A percentile compares a stretch with the other conserved stretches of the same genome.
Conservation (phyloP, 805 yeast species). For the Candida nanaspora region DNA sequence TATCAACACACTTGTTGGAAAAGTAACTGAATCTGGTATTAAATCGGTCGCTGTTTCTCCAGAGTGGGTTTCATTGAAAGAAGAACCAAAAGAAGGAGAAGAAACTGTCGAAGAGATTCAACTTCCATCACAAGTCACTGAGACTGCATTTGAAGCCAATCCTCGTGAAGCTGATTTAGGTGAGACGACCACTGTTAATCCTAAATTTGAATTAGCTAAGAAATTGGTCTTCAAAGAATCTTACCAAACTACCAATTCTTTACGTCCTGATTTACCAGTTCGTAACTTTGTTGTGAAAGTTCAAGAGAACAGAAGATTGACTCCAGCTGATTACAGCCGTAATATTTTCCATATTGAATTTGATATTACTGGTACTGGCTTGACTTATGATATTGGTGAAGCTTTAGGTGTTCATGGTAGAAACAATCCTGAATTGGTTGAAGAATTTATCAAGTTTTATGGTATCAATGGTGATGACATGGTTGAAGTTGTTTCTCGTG, state of each 20-base stretch:
- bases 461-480: conserved; percentile 64
- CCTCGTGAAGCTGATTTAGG: conserved; percentile 43
- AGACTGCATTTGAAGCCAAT: conserved; percentile 60
- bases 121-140: conserved; percentile 48
- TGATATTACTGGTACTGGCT: conserved; percentile 83
- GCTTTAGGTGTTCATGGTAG: conserved; percentile 94
- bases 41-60: conserved; percentile 29
- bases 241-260: conserved; percentile 42
- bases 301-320: conserved; percentile 84
- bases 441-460: conserved; percentile 60
- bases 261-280: conserved; percentile 88
- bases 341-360: conserved; percentile 95
- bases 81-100: conserved; percentile 9
- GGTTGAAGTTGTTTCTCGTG: conserved; percentile 66
- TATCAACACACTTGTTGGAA: conserved; percentile 56
- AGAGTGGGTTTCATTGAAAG: conserved; percentile 21
- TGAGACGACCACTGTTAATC: conserved; percentile 30
- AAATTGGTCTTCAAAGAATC: conserved; percentile 80
- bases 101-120: conserved; percentile 9
- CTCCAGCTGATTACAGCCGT: conserved; percentile 85
- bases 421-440: conserved; percentile 60
- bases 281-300: conserved; percentile 83
- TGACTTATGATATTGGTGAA: conserved; percentile 91
- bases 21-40: conserved; percentile 40
- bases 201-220: conserved; percentile 48